These are phyloP conservation scores for Fusarium sp. DNA, from an alignment of 2,329 filamentous ascomycete species.

Conservation along the genomic window DNA sequence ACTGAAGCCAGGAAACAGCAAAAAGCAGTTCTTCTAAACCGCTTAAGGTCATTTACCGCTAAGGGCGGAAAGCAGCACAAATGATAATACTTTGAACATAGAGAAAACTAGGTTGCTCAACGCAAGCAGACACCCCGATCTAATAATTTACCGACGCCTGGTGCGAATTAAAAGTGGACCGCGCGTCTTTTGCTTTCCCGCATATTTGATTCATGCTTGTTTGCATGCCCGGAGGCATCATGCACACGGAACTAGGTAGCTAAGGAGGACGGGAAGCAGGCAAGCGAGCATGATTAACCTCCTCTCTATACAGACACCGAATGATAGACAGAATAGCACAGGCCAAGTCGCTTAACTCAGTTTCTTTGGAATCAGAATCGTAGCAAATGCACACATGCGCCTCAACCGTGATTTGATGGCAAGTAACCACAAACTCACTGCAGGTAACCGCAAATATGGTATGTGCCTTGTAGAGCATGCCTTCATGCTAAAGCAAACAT, in stretches of 20 bases:
- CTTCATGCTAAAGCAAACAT: conserved; percentile 8
- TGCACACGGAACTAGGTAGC: conserved; percentile 1
- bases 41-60: conserved; percentile 29
- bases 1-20: conserved; percentile 35
- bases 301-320: conserved; percentile 5
- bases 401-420: not conserved
- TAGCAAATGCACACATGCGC: not conserved
- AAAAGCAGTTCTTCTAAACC: conserved; percentile 34
- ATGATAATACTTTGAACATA: conserved; percentile 19
- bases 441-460: conserved; percentile 29
- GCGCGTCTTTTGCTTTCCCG: conserved; percentile 12
- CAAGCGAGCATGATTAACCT: conserved; percentile 8
- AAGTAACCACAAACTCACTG: conserved; percentile 33
- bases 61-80: conserved; percentile 4
- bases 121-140: conserved; percentile 14
- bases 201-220: conserved; percentile 13
- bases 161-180: conserved; percentile 1
- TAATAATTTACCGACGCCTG: conserved; percentile 9
- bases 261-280: conserved; percentile 3
- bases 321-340: conserved; percentile 13
- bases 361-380: conserved; percentile 18
- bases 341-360: conserved; percentile 11
- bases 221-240: conserved; percentile 17
- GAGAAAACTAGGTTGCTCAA: conserved; percentile 16
- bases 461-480: conserved; percentile 10